phyloP scores from a whole-genome alignment of 805 yeast species.

The Candida lessepsii region DNA sequence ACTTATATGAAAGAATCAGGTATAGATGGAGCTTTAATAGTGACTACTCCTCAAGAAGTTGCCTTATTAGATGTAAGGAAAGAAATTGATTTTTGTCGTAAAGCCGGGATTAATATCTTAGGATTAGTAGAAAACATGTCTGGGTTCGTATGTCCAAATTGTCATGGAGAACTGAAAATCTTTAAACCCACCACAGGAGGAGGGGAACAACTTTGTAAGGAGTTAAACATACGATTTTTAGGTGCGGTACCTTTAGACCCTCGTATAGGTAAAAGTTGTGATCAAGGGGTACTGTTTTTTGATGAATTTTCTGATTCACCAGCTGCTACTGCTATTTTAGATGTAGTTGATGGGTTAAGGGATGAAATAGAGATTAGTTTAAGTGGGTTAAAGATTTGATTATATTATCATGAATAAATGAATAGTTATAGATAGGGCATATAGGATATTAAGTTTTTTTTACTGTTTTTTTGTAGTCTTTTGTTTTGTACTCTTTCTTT shows the following conservation, averaged over 20 bases:
- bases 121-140: slow-evolving; percentile 98
- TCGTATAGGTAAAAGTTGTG: slow-evolving; percentile 86
- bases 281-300: slow-evolving; percentile 77
- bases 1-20: slow-evolving; percentile 86
- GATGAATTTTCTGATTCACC: slow-evolving; percentile 90
- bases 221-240: slow-evolving; percentile 70
- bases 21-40: slow-evolving; percentile 90
- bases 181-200: slow-evolving; percentile 98
- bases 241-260: slow-evolving; percentile 97
- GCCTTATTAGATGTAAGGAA: slow-evolving; percentile 92
- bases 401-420: neutral
- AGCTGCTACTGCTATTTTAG: slow-evolving; percentile 80
- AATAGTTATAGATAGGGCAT: neutral
- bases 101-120: slow-evolving; percentile 80
- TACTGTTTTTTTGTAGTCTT: neutral
- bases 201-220: slow-evolving; percentile 80
- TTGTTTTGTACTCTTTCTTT: neutral
- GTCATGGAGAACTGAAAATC: slow-evolving; percentile 85
- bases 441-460: too few relatives aligned
- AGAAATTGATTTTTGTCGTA: slow-evolving; percentile 91
- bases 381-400: slow-evolving; percentile 7
- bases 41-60: slow-evolving; percentile 98
- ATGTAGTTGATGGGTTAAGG: slow-evolving; percentile 72
- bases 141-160: slow-evolving; percentile 95
- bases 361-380: slow-evolving; percentile 47